phyloP scores from a whole-genome alignment of 306 rosid genomes.

The Elaeagnus macrophylla region DNA sequence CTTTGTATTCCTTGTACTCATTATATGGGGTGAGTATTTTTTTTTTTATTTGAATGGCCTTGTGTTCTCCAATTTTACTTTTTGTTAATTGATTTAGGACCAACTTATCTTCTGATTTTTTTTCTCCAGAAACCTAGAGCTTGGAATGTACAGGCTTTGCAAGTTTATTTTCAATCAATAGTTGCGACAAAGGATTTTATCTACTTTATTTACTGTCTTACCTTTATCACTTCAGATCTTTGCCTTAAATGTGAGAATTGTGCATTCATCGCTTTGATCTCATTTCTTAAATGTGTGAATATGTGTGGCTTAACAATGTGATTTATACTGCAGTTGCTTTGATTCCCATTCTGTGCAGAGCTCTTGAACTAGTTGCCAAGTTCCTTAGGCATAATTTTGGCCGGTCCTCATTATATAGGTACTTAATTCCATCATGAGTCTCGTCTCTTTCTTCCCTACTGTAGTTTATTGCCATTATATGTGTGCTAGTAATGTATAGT shows the following conservation, averaged over 20 bases:
- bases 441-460: neutral
- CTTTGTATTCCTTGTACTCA: slow-evolving; percentile 66
- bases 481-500: too few species aligned
- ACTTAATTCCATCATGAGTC: slow-evolving; percentile 9
- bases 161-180: slow-evolving; percentile 71
- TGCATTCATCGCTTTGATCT: slow-evolving; percentile 7
- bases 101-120: slow-evolving; percentile 7
- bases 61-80: neutral
- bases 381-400: slow-evolving; percentile 85
- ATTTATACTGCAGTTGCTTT: slow-evolving; percentile 66
- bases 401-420: slow-evolving; percentile 90
- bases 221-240: slow-evolving; percentile 67
- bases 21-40: slow-evolving; percentile 55
- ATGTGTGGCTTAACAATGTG: slow-evolving; percentile 17
- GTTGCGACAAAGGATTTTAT: slow-evolving; percentile 75
- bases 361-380: slow-evolving; percentile 82
- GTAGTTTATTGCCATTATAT: neutral
- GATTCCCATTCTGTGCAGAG: slow-evolving; percentile 79
- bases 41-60: slow-evolving; percentile 3
- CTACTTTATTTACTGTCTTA: slow-evolving; percentile 69
- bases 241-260: slow-evolving; percentile 71
- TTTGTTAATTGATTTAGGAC: slow-evolving; percentile 10
- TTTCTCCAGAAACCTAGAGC: slow-evolving; percentile 76
- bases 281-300: neutral
- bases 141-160: slow-evolving; percentile 86